Base-by-base conservation (phyloP, 495 filamentous ascomycete species). In the Aspergillus carlsbadensis region DNA sequence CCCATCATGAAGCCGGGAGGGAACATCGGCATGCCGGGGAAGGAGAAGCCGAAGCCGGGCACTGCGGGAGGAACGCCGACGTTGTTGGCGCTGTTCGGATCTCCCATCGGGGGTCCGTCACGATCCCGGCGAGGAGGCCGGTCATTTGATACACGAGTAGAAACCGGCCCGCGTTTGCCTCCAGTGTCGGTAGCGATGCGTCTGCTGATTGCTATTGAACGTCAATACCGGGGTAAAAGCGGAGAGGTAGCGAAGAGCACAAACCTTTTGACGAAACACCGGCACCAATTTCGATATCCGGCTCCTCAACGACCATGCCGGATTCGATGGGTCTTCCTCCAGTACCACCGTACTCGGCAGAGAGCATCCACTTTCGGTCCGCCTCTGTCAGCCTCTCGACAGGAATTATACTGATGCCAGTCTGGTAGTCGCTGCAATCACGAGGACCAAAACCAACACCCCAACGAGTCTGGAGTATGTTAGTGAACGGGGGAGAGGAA, bases 261-360 rank as follows among this genome's bases (percentile, higher is more conserved):
- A 52, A 69, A 78, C 82, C 83, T 76, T 98, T 98, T 3, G 92
- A 96, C 5, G 92, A 96, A 11, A 98, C 95, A 47, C 94, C 94
- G 39, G 92, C 91, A 40, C 94, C 94, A 56, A 98, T 98, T 69
- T 98, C 94, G 61, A 98, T 98, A 67, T 98, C 94, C 7, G 94
- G 94, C 71, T 98, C 94, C 65, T 98, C 94, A 18, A 98, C 89
- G 13, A 92, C 86, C 71, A 98, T 84, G 17, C 93, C 93, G 21
- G 78, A 75, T 63, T 90, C 88, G 54, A 98, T 89, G 1, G 83
- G 73, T 44, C 82, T 82, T 45, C 92, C 94, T 49, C 94, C 95
- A 56, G 89, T 94, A 35, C 94, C 94, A 57, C 94, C 94, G 60
- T 88, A 96, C 61, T 94, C 90, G 17, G 94, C 94, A 42, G 85